Base-by-base conservation (phyloP, 345 rosid genomes). In the Microcos paniculata region DNA sequence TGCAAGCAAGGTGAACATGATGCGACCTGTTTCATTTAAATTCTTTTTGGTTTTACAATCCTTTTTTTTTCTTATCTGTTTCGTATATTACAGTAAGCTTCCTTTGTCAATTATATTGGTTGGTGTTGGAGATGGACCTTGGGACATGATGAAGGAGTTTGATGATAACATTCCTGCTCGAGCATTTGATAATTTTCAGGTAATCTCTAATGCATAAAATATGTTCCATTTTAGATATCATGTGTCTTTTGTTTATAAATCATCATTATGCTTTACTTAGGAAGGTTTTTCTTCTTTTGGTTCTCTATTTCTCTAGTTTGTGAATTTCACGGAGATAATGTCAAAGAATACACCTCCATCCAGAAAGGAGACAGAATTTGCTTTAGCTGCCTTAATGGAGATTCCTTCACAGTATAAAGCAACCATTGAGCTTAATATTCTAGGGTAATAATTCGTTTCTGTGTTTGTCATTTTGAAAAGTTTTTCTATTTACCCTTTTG, bases 71-170 rank as follows among this genome's bases (percentile, higher is more conserved):
- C 79, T 66, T 19, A 76, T 62, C 58, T 62, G 28, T 83, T 78
- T 77, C 62, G 26, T 72, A 38, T 51, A 43, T 73, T 74, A 23
- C 87, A 91, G 96, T 76, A 83, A 92, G 82, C 90, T 91, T 84
- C 98, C 98, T 31, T 73, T 96, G 63, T 94, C 98, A 31, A 92
- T 96, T 59, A 82, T 94, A 58, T 83, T 94, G 71, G 98, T 96
- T 0, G 99, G 99, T 65, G 98, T 96, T 0, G 99, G 99, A 28
- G 99, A 96, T 82, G 99, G 99, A 15, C 99, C 99, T 31, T 96
- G 99, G 99, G 98, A 96, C 78, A 91, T 88, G 87, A 96, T 96
- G 99, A 84, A 85, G 76, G 97, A 96, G 81, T 96, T 96, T 48
- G 98, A 94, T 64, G 99, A 96, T 75, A 96, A 96, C 79, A 96